Percentiles rank a stretch among this genome's conserved stretches.
phyloP scores from a whole-genome alignment of 75 land plant genomes.

The Pinus tabuliformis region DNA sequence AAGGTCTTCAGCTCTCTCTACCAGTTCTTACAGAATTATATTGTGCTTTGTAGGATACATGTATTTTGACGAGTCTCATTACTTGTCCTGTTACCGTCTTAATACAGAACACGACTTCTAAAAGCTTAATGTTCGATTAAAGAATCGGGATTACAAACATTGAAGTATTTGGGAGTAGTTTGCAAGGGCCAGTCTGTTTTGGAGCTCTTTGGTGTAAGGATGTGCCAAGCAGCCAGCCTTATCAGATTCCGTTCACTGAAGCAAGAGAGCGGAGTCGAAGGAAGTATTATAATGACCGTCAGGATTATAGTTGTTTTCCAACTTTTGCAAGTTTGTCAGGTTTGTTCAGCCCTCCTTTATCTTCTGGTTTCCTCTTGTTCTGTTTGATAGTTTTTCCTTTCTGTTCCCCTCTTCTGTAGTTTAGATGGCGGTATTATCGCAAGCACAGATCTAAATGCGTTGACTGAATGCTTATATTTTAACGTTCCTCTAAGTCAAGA shows the following conservation, averaged over 20 bases:
- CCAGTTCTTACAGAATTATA: too few species aligned
- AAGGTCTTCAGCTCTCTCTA: too few species aligned
- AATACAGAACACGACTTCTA: not conserved
- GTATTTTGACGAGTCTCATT: not conserved
- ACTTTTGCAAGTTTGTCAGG: conserved; percentile 58
- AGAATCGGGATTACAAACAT: not conserved
- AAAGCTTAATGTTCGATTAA: not conserved
- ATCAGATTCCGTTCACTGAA: conserved; percentile 38
- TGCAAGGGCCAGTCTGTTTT: not conserved
- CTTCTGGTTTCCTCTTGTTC: not conserved
- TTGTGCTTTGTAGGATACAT: not conserved
- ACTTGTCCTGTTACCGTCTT: not conserved
- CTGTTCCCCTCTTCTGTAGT: not conserved
- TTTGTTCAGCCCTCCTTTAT: not conserved
- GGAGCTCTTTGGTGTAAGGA: conserved; percentile 26
- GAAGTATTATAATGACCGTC: conserved; percentile 40
- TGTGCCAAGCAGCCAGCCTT: conserved; percentile 42
- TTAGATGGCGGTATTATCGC: not conserved
- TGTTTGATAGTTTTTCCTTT: not conserved
- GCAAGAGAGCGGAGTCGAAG: conserved; percentile 20
- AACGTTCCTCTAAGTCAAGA: not conserved
- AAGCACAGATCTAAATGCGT: not conserved
- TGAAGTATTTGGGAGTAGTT: not conserved
- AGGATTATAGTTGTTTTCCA: conserved; percentile 35
- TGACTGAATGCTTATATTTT: not conserved